Conservation (phyloP, 768 basidiomycete genomes). For the Tricholoma terreum region DNA sequence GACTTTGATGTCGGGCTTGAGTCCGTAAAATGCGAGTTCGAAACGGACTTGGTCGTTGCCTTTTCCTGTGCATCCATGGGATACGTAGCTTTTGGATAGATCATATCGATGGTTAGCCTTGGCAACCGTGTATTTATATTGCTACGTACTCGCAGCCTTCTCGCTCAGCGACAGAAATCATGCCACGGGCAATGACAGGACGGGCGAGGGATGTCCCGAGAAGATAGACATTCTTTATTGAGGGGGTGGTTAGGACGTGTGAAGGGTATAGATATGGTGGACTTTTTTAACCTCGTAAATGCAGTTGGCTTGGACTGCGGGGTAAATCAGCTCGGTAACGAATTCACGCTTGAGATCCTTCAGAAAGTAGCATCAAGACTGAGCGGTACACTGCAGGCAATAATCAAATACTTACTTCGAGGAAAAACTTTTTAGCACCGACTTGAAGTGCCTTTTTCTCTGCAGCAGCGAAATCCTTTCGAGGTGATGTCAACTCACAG, state of each 20-base stretch:
- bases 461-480: slow-evolving; percentile 92
- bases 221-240: slow-evolving; percentile 84
- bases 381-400: neutral
- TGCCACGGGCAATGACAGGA: slow-evolving; percentile 97
- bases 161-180: slow-evolving; percentile 88
- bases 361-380: neutral
- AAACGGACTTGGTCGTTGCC: slow-evolving; percentile 99
- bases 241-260: slow-evolving; percentile 3
- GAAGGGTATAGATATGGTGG: neutral
- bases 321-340: slow-evolving; percentile 94
- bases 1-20: slow-evolving; percentile 98
- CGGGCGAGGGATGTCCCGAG: slow-evolving; percentile 97
- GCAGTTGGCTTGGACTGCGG: slow-evolving; percentile 96
- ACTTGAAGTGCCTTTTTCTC: slow-evolving; percentile 84
- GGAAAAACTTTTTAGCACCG: slow-evolving; percentile 95
- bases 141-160: slow-evolving; percentile 91
- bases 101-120: neutral
- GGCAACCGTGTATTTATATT: neutral
- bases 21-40: slow-evolving; percentile 97
- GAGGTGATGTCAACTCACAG: slow-evolving; percentile 7
- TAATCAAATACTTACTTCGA: slow-evolving; percentile 50
- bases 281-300: slow-evolving; percentile 82
- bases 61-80: slow-evolving; percentile 99
- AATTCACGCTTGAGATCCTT: slow-evolving; percentile 95
- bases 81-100: slow-evolving; percentile 65